A percentile compares a stretch with the other conserved stretches of the same genome.
Conservation (phyloP, 2,329 filamentous ascomycete genomes). For the Acrodontium crateriforme region DNA sequence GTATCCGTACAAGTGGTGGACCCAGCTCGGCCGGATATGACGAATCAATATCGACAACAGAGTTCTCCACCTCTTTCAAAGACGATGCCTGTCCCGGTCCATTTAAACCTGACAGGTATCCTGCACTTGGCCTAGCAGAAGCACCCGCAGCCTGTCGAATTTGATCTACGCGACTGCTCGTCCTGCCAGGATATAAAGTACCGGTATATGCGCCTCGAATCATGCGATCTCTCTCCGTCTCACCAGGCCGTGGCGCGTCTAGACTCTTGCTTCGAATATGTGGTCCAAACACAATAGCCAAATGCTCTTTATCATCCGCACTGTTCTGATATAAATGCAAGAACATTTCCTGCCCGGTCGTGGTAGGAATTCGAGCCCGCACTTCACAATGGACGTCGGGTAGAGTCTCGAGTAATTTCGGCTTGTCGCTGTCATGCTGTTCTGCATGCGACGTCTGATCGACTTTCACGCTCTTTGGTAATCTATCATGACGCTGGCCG, state of each 20-base stretch:
- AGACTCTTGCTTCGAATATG: constrained; percentile 61
- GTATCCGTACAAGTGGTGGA: constrained; percentile 77
- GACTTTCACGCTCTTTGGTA: constrained; percentile 30
- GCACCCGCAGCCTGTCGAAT: constrained; percentile 27
- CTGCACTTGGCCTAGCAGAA: constrained; percentile 9
- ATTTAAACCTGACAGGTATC: constrained; percentile 10
- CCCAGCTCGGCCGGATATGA: constrained; percentile 18
- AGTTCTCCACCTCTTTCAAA: neutral
- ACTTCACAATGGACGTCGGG: constrained; percentile 89
- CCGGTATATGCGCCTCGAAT: constrained; percentile 88
- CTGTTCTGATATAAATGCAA: constrained; percentile 88
- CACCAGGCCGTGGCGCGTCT: constrained; percentile 57
- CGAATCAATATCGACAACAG: neutral
- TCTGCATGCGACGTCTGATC: constrained; percentile 18
- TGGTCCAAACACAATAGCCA: constrained; percentile 91
- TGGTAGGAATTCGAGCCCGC: constrained; percentile 86
- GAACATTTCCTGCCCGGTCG: constrained; percentile 88
- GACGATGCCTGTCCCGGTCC: constrained; percentile 1
- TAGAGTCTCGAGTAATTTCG: constrained; percentile 59
- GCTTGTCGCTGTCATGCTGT: constrained; percentile 38
- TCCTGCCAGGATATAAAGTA: constrained; percentile 71
- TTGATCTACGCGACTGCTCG: constrained; percentile 53
- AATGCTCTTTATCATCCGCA: constrained; percentile 85
- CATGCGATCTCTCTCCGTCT: constrained; percentile 84
- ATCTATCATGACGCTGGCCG: constrained; percentile 22